Conservation (phyloP, 1,284 basidiomycete genomes). For the Cryptococcus sp. region DNA sequence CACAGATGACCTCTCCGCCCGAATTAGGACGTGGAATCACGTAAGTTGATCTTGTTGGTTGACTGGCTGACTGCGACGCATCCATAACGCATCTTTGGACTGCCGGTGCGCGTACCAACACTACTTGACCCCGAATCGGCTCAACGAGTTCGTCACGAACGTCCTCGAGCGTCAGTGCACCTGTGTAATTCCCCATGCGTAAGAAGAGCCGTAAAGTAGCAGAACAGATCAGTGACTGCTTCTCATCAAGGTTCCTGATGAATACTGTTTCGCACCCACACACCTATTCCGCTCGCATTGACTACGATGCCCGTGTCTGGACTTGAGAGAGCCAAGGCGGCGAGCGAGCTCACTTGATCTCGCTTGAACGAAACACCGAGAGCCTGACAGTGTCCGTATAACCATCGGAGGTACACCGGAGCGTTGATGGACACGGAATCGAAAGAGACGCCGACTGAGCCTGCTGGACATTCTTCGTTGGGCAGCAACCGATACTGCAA, state of each 20-base stretch:
- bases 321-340: too few species aligned
- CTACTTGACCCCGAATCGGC: constrained; percentile 24
- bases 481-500: constrained; percentile 5
- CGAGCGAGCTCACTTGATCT: too few species aligned
- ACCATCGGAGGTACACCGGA: constrained; percentile 22
- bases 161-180: constrained; percentile 14
- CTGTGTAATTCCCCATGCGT: constrained; percentile 11
- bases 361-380: too few species aligned
- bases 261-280: too few species aligned
- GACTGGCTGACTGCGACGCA: constrained; percentile 4
- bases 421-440: constrained; percentile 24
- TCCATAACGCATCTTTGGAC: constrained; percentile 26
- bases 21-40: constrained; percentile 27
- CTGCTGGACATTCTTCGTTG: constrained; percentile 15
- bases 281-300: too few species aligned
- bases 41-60: constrained; percentile 24
- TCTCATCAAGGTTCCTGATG: too few species aligned
- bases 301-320: too few species aligned
- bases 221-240: too few species aligned
- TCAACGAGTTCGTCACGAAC: constrained; percentile 18
- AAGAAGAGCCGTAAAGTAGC: not conserved
- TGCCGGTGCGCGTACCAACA: constrained; percentile 18
- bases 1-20: not conserved
- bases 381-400: constrained; percentile 16
- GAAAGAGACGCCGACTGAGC: constrained; percentile 21